phyloP scores from a whole-genome alignment of 176 grass and related monocot species.

The Bromus sterilis region DNA sequence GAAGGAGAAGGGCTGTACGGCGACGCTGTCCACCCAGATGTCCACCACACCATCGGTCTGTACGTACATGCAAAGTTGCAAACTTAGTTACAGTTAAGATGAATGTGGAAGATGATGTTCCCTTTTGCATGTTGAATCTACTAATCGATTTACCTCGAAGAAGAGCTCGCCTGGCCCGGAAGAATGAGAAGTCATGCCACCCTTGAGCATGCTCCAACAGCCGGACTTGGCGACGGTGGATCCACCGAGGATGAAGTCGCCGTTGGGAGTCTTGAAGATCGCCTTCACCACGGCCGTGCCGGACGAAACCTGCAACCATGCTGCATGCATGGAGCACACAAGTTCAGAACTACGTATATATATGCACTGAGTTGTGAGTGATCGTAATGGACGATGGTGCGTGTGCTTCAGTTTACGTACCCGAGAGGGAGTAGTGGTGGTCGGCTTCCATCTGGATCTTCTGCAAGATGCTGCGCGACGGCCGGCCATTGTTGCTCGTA shows the following conservation, averaged over 20 bases:
- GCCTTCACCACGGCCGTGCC: conserved; percentile 42
- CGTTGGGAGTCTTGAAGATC: conserved; percentile 22
- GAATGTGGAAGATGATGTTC: no score
- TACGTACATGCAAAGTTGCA: neutral
- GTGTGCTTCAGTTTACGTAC: conserved; percentile 1
- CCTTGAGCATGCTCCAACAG: conserved; percentile 93
- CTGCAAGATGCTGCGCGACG: conserved; percentile 54
- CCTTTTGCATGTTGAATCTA: no score
- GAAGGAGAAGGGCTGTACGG: conserved; percentile 72
- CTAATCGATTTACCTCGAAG: no score
- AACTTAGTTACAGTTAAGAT: neutral
- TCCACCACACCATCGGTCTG: conserved; percentile 43
- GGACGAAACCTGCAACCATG: conserved; percentile 56
- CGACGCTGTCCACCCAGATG: conserved; percentile 77
- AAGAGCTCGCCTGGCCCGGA: conserved; percentile 45
- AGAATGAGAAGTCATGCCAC: conserved; percentile 52
- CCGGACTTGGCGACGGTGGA: conserved; percentile 22
- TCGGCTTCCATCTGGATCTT: conserved; percentile 39
- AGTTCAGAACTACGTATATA: neutral
- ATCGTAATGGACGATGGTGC: neutral
- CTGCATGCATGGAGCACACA: neutral
- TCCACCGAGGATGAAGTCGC: conserved; percentile 31
- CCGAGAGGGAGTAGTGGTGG: conserved; percentile 63
- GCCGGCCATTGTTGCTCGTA: neutral
- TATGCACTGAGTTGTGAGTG: no score